Evolutionary conservation across 208 protist species (phyloP), one percentile per base, ranked within the genome.

Genomic region (Acanthamoeba lugdunensis): DNA sequence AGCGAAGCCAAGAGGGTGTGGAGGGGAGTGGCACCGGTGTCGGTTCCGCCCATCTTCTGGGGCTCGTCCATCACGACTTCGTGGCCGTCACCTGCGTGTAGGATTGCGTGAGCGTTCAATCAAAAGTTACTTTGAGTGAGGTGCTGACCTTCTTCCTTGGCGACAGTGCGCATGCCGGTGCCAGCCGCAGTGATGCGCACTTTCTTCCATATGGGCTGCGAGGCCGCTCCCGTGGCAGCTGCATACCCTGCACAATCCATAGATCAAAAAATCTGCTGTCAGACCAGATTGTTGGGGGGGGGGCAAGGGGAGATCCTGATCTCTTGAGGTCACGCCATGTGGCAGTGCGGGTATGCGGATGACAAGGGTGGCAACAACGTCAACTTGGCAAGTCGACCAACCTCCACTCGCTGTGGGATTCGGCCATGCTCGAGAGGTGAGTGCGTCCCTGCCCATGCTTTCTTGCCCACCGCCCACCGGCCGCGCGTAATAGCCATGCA

Each of bases 181-280:
- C 79, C 79, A 8, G 23, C n/a, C 4, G 79, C 79, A 8, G 45
- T 87, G 25, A 87, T 63, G 52, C 50, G 79, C 9, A 87, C 52
- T n/a, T 28, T 87, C 79, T 87, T 87, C 79, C 79, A 87, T 13
- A 87, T 82, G 41, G 73, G 73, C 41, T 82, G 73, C 73, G 73
- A 45, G 0, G 28, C 13, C 41, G 18, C 73, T 52, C 73, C 73
- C 8, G 73, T 25, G 2, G 2, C 28, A 14, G 54, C 58, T 2
- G 58, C 58, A 65, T n/a, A 65, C 58, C 52, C 52, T 58, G 0
- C 50, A 58, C 21, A 6, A 21, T 58, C 11, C 52, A 58, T 56
- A 2, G 0, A 58, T 14, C 21, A 9, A 21, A 6, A 21, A 21
- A 21, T 58, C 52, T 58, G 52, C 8, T 58, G 11, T 2, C 52